Evolutionary conservation across 495 filamentous ascomycete genomes (phyloP), one percentile per base, ranked within the genome.

Genomic region (Podospora sp.): DNA sequence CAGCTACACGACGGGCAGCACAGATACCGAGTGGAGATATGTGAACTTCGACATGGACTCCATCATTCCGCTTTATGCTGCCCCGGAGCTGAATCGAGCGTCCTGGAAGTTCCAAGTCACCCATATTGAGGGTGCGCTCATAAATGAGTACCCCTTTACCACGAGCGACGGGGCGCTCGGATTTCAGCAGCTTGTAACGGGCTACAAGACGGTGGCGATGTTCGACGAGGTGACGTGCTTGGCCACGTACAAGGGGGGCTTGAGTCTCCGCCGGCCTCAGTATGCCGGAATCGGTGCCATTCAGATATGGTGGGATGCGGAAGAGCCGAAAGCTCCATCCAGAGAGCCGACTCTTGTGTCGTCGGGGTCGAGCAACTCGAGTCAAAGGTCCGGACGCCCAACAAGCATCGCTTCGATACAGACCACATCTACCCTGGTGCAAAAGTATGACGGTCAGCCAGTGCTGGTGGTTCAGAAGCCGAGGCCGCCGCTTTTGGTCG

Each of bases 111-210:
- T 46, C 11, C 2, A 18, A 18, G 40, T 46, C 11, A 18, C 11
- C 12, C 16, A 46, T 46, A 2, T 46, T 11, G 11, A 46, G 40
- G 40, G 40, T 14, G 9, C 40, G 4, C 5, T 46, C 40, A 14
- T 2, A 11, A 46, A 12, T 46, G 40, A 14, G 2, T 62, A 50
- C 40, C 46, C 60, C 2, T 62, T 62, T 7, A n/a, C 6, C 11
- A 21, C 60, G 26, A 62, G 60, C 8, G 9, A 24, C 3, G 60
- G 50, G 25, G 60, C 60, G 18, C 36, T 62, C 5, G 20, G 24
- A 14, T 52, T 62, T 35, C 60, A 62, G 36, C 60, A 52, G n/a
- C 26, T 62, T 8, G 18, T 62, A 21, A 62, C 60, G 20, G 60
- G 60, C 4, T 62, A 62, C 36, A 36, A 62, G 49, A 11, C 18